Percentiles rank a stretch among this genome's conserved stretches.
These are phyloP conservation scores for Daldinia loculata DNA, from an alignment of 495 filamentous ascomycete species.

Conservation along the genomic window DNA sequence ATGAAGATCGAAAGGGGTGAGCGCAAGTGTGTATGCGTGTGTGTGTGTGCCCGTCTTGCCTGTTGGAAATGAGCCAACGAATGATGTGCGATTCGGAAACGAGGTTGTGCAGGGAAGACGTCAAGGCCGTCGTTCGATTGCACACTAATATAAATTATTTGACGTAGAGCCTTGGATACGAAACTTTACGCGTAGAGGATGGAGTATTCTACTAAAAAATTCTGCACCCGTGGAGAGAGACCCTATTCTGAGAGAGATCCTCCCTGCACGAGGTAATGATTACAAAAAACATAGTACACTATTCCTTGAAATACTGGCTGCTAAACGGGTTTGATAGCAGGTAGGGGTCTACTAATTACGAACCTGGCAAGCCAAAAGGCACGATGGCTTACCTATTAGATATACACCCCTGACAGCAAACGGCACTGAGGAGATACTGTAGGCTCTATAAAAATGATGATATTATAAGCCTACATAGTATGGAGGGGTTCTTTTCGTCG, in stretches of 20 bases:
- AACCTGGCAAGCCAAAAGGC: neutral
- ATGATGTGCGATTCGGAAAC: constrained; percentile 43
- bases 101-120: constrained; percentile 40
- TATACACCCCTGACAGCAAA: constrained; percentile 11
- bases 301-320: constrained; percentile 29
- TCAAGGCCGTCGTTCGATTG: constrained; percentile 36
- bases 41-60: constrained; percentile 28
- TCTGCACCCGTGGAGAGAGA: constrained; percentile 26
- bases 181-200: constrained; percentile 39
- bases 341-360: constrained; percentile 23
- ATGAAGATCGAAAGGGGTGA: constrained; percentile 37
- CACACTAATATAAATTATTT: constrained; percentile 43
- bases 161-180: constrained; percentile 41
- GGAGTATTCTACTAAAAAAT: constrained; percentile 5
- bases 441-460: constrained; percentile 1
- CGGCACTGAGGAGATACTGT: neutral
- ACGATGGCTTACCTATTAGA: constrained; percentile 7
- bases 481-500: constrained; percentile 11
- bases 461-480: constrained; percentile 3
- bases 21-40: constrained; percentile 8
- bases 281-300: constrained; percentile 22
- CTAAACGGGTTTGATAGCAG: constrained; percentile 17
- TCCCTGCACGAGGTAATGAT: constrained; percentile 7
- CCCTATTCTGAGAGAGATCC: constrained; percentile 26
- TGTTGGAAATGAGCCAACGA: constrained; percentile 42